phyloP scores from a whole-genome alignment of 257 asterid species.

The Rehmannia glutinosa region DNA sequence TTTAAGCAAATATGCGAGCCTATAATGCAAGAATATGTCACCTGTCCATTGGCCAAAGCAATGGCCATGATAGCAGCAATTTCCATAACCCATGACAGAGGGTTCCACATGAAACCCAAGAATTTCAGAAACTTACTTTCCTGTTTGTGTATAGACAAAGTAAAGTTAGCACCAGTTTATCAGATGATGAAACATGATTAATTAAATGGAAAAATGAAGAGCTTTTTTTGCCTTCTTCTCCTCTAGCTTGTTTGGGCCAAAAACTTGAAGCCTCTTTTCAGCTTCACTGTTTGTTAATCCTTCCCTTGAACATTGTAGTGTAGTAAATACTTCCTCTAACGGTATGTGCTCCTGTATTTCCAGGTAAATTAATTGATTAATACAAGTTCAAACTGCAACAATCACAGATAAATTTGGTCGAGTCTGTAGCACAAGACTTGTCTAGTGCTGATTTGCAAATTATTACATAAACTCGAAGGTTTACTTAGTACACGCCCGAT shows the following conservation, averaged over 20 bases:
- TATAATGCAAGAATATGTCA: no score
- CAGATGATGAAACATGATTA: background rate
- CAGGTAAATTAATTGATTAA: no score
- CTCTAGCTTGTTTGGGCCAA: conserved; percentile 88
- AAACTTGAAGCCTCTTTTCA: conserved; percentile 47
- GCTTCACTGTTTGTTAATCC: conserved; percentile 67
- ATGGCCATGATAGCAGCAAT: conserved; percentile 76
- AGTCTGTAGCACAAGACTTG: no score
- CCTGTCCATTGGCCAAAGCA: conserved; percentile 70
- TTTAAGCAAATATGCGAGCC: no score
- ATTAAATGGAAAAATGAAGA: background rate
- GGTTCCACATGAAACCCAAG: conserved; percentile 87
- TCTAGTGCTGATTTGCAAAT: no score
- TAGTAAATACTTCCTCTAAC: conserved; percentile 67
- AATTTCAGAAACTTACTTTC: conserved; percentile 62
- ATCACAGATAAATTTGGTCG: no score
- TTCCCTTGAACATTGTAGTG: conserved; percentile 58
- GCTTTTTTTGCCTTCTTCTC: conserved; percentile 68
- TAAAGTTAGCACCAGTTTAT: background rate
- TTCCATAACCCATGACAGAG: conserved; percentile 91
- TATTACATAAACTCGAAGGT: no score
- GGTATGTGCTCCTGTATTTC: conserved; percentile 66
- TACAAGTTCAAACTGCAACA: background rate
- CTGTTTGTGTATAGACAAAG: conserved; percentile 20
- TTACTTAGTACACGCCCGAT: no score